phyloP scores from a whole-genome alignment of 768 basidiomycete species.

The Nevesoporus exiguus region DNA sequence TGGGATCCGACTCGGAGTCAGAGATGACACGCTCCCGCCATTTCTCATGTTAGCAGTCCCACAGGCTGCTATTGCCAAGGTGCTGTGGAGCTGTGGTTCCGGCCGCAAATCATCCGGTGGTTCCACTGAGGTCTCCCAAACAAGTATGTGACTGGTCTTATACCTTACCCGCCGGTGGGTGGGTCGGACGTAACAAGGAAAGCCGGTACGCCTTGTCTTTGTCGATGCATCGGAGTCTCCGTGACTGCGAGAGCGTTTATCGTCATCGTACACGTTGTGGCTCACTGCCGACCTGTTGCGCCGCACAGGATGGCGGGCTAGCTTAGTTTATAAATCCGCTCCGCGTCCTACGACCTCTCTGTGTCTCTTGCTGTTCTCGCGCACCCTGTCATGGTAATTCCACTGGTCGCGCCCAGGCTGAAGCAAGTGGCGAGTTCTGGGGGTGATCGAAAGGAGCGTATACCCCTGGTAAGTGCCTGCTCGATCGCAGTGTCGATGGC shows the following conservation, averaged over 20 bases:
- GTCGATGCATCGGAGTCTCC: neutral
- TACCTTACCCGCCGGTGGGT: no score
- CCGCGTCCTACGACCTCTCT: slow-evolving; percentile 3
- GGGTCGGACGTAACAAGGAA: neutral
- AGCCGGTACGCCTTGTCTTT: neutral
- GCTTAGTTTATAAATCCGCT: neutral
- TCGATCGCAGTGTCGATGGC: neutral
- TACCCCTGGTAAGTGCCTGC: slow-evolving; percentile 2
- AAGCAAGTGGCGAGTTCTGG: neutral
- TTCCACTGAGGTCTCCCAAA: neutral
- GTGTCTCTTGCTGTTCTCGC: neutral
- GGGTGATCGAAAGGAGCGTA: neutral
- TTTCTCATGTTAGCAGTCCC: no score
- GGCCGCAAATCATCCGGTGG: neutral
- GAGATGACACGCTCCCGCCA: no score
- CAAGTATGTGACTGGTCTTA: neutral
- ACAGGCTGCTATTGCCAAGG: no score
- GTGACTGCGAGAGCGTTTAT: neutral
- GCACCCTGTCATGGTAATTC: slow-evolving; percentile 10
- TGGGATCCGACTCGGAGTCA: no score
- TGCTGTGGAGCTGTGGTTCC: no score
- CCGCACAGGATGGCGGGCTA: neutral
- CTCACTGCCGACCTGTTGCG: neutral
- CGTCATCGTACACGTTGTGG: neutral
- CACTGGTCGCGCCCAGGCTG: slow-evolving; percentile 1